A percentile compares a stretch with the other conserved stretches of the same genome.
Evolutionary conservation across 1,284 basidiomycete genomes (phyloP).

Genomic region (Tausonia pullulans): DNA sequence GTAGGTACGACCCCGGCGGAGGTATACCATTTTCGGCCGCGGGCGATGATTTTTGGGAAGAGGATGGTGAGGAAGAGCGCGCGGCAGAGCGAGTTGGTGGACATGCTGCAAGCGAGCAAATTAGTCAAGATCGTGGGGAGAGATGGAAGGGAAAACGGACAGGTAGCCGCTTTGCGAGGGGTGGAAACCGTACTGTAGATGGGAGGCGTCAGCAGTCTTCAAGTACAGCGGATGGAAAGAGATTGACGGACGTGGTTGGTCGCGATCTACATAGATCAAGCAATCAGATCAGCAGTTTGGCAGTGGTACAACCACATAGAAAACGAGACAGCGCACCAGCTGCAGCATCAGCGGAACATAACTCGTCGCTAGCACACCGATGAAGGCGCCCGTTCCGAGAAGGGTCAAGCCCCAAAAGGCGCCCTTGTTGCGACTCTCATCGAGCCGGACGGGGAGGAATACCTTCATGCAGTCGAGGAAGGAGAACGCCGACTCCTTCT

Average conservation of each 20-base stretch:
- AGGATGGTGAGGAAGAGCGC: slow-evolving; percentile 4
- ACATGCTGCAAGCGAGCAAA: not conserved
- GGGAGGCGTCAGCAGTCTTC: not conserved
- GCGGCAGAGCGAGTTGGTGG: not conserved
- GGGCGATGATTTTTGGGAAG: slow-evolving; percentile 2
- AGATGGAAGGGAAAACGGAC: not conserved
- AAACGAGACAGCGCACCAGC: not conserved
- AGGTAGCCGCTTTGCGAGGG: slow-evolving; percentile 3
- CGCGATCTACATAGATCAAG: not conserved
- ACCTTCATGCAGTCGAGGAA: slow-evolving; percentile 30
- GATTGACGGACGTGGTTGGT: not conserved
- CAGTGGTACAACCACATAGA: no score
- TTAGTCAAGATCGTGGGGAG: no score
- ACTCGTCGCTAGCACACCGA: slow-evolving; percentile 30
- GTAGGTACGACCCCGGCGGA: not conserved
- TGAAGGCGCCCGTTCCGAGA: slow-evolving; percentile 29
- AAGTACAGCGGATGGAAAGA: not conserved
- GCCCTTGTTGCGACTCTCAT: not conserved
- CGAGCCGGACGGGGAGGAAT: slow-evolving; percentile 24
- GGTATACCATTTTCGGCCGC: not conserved
- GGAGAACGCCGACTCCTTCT: slow-evolving; percentile 18
- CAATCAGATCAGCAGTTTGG: no score
- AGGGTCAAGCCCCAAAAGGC: slow-evolving; percentile 28
- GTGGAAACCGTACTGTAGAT: not conserved
- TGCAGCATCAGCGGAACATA: slow-evolving; percentile 21